A percentile compares a stretch with the other conserved stretches of the same genome.
phyloP scores from a whole-genome alignment of 1,284 basidiomycete species.

The Papiliotrema terrestris region DNA sequence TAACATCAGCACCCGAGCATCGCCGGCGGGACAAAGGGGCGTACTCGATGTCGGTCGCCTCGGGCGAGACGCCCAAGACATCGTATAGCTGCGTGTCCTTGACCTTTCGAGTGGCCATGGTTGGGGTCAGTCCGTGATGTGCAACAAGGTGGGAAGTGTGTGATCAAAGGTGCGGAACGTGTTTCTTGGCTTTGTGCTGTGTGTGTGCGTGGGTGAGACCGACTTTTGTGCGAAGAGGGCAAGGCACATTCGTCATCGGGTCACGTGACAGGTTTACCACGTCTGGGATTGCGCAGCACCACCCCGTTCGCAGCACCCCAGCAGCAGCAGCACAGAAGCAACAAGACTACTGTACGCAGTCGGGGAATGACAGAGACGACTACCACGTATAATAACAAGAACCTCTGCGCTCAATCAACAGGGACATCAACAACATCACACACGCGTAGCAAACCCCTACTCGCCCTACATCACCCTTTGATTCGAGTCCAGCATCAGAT shows the following conservation, averaged over 20 bases:
- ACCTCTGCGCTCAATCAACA: too few species aligned
- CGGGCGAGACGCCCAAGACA: slow-evolving; percentile 42
- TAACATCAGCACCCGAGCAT: slow-evolving; percentile 8
- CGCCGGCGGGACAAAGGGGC: slow-evolving; percentile 4
- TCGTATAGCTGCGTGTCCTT: slow-evolving; percentile 50
- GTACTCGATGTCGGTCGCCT: slow-evolving; percentile 46
- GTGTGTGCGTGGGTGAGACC: neutral
- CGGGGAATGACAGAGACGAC: too few species aligned
- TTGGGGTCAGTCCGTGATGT: neutral
- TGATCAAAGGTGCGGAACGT: neutral
- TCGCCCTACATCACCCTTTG: neutral
- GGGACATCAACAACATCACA: too few species aligned
- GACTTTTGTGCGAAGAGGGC: neutral
- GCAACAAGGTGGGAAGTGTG: neutral
- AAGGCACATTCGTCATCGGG: neutral
- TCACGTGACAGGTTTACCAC: neutral
- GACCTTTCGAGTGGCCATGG: slow-evolving; percentile 8
- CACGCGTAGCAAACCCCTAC: too few species aligned
- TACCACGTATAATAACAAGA: too few species aligned
- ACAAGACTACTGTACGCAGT: too few species aligned
- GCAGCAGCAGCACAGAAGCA: too few species aligned
- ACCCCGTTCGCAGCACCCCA: too few species aligned
- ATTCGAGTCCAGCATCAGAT: neutral
- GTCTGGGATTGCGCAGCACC: too few species aligned
- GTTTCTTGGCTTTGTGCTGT: neutral